Conservation (phyloP, 148 eudicot genomes). For the Arctostaphylos glauca region DNA sequence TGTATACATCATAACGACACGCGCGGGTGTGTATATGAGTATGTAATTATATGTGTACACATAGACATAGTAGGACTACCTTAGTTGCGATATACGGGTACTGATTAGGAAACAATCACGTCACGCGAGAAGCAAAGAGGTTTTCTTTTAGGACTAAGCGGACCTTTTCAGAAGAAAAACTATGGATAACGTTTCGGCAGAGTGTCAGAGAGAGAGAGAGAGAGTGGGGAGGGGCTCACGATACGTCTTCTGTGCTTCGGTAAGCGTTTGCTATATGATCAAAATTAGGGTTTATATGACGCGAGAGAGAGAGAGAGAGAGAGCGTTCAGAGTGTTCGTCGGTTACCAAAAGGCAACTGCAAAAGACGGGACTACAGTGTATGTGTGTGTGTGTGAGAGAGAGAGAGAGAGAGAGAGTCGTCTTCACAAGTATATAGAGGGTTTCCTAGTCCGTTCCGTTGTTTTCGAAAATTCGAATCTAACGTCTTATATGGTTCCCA, state of each 20-base stretch:
- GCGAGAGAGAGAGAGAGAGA: neutral
- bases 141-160: neutral
- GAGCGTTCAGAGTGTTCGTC: neutral
- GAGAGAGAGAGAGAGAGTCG: too few species aligned
- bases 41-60: neutral
- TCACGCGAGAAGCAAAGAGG: neutral
- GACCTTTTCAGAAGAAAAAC: neutral
- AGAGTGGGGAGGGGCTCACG: too few species aligned
- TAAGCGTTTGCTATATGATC: neutral
- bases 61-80: neutral
- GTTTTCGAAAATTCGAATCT: conserved; percentile 12
- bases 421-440: too few species aligned
- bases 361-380: too few species aligned
- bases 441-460: neutral
- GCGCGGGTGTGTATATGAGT: neutral
- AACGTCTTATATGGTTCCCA: neutral
- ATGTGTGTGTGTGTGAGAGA: too few species aligned
- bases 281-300: neutral
- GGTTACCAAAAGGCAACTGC: neutral
- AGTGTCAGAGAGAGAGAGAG: neutral
- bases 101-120: conserved; percentile 8
- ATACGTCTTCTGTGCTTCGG: too few species aligned
- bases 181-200: neutral
- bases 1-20: too few species aligned
- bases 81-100: neutral